Percentiles rank a stretch among this genome's conserved stretches.
Evolutionary conservation across 2,329 filamentous ascomycete species (phyloP).

Genomic region (Aureobasidium sp.): DNA sequence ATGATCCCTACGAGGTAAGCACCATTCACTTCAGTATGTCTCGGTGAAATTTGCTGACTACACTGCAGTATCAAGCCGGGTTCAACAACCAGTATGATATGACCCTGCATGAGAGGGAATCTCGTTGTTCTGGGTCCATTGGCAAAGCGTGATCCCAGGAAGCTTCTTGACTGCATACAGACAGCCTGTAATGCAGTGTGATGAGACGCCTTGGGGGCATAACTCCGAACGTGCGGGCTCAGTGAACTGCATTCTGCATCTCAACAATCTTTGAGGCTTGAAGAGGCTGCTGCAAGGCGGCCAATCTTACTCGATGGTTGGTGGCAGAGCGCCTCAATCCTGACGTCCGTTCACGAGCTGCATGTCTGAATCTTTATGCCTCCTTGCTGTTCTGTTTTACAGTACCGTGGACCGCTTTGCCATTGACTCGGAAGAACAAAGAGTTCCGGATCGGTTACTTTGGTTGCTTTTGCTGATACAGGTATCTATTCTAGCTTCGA

Average conservation of each 20-base stretch:
- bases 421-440: neutral
- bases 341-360: neutral
- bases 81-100: constrained; percentile 43
- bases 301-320: neutral
- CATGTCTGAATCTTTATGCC: neutral
- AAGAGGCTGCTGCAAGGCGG: constrained; percentile 5
- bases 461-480: constrained; percentile 17
- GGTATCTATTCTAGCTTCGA: constrained; percentile 30
- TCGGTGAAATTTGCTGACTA: constrained; percentile 10
- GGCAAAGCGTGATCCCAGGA: neutral
- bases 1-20: constrained; percentile 45
- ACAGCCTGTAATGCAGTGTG: neutral
- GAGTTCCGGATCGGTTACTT: neutral
- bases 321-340: neutral
- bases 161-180: neutral
- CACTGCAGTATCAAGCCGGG: constrained; percentile 44
- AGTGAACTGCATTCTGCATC: neutral
- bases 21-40: neutral
- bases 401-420: neutral
- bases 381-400: constrained; percentile 1
- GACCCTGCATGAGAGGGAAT: neutral
- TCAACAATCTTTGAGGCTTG: neutral
- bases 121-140: neutral
- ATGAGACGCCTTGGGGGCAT: neutral
- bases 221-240: neutral